A percentile compares a stretch with the other conserved stretches of the same genome.
These are phyloP conservation scores for Aspergillus jensenii DNA, from an alignment of 2,329 filamentous ascomycete genomes.

Conservation along the genomic window DNA sequence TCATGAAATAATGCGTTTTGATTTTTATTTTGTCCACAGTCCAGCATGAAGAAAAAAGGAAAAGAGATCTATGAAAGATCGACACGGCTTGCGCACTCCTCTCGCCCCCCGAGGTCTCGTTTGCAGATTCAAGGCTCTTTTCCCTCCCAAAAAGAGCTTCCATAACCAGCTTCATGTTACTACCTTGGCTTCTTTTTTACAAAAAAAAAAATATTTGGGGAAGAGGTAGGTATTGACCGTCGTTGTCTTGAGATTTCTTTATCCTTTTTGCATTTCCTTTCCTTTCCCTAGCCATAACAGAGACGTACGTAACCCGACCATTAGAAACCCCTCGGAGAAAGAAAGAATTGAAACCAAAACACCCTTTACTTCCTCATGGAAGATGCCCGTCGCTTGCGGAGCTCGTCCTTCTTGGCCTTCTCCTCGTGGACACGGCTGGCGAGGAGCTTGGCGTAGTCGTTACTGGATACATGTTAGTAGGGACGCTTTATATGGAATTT, in stretches of 20 bases:
- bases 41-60: constrained; percentile 1
- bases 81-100: constrained; percentile 5
- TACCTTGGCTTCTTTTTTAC: constrained; percentile 9
- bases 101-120: not conserved
- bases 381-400: constrained; percentile 94
- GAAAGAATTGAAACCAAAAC: constrained; percentile 21
- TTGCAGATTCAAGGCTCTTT: constrained; percentile 10
- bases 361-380: constrained; percentile 81
- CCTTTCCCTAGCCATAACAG: constrained; percentile 30
- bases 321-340: constrained; percentile 30
- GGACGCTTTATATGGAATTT: not conserved
- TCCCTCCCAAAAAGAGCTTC: constrained; percentile 7
- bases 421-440: constrained; percentile 97
- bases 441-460: constrained; percentile 93
- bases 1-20: constrained; percentile 20
- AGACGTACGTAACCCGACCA: constrained; percentile 39
- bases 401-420: constrained; percentile 89
- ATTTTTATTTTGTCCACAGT: constrained; percentile 15
- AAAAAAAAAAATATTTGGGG: constrained; percentile 12
- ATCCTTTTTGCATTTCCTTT: constrained; percentile 14
- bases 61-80: constrained; percentile 11
- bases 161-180: not conserved
- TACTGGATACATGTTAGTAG: constrained; percentile 52
- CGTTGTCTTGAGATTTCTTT: constrained; percentile 5
- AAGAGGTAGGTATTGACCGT: constrained; percentile 12